phyloP scores from a whole-genome alignment of 768 basidiomycete genomes.

The Suillus variegatus region DNA sequence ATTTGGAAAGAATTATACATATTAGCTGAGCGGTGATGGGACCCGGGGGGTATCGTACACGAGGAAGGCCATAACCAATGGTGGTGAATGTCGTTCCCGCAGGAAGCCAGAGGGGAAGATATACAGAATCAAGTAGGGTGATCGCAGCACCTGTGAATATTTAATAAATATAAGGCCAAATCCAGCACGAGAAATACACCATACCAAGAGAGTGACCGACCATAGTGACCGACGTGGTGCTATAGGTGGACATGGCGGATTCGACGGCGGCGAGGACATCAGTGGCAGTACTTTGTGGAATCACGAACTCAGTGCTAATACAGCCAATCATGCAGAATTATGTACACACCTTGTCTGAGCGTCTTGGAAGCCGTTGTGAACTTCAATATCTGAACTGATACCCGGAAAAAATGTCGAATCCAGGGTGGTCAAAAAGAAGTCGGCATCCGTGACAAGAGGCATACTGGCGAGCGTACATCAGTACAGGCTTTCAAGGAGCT shows the following conservation, averaged over 20 bases:
- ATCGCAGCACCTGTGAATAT: constrained; percentile 35
- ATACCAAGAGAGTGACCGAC: constrained; percentile 47
- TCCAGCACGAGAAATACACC: not conserved
- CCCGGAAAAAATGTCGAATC: constrained; percentile 52
- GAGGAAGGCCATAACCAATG: constrained; percentile 37
- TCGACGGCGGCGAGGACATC: constrained; percentile 47
- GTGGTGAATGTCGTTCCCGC: constrained; percentile 32
- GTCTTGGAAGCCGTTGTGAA: constrained; percentile 48
- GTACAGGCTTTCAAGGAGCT: not conserved
- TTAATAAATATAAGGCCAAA: not conserved
- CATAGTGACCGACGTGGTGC: constrained; percentile 40
- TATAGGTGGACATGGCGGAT: constrained; percentile 36
- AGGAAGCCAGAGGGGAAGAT: constrained; percentile 40
- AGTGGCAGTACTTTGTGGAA: constrained; percentile 36
- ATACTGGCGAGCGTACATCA: constrained; percentile 23
- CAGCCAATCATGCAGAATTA: not conserved
- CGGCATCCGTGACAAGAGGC: constrained; percentile 42
- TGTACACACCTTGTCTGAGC: constrained; percentile 46
- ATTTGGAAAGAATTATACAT: not conserved
- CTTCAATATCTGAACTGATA: constrained; percentile 39
- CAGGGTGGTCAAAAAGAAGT: constrained; percentile 37
- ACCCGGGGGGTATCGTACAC: constrained; percentile 21
- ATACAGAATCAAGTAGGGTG: constrained; percentile 40
- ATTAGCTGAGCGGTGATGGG: not conserved
- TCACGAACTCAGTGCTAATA: not conserved